Base-by-base conservation (phyloP, 2,329 filamentous ascomycete species). In the Paramyrothecium roridum region DNA sequence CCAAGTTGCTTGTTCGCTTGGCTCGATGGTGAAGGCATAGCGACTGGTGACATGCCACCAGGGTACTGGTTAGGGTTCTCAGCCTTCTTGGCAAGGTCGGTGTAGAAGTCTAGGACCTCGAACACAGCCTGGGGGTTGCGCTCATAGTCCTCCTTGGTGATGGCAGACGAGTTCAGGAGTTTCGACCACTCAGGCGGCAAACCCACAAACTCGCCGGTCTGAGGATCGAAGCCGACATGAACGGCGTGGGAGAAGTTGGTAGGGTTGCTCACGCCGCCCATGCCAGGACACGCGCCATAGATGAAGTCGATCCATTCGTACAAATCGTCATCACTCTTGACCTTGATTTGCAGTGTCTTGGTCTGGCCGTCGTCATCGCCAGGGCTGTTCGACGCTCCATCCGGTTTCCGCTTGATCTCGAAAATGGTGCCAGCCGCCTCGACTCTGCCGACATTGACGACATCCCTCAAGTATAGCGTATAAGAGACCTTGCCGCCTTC, bases 261-360 rank as follows among this genome's bases (percentile, higher is more conserved):
- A 7, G 95, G 95, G 73, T 98, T 97, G 76, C 93, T 97, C 55
- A 99, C 95, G 64, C 95, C 95, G 58, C 95, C 93, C 91, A 98
- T 96, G 59, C 91, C 93, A 19, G 95, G 95, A 72, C 93, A 98
- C 61, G 93, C 89, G 64, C 93, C 92, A 71, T 98, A 98, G 62
- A 99, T 96, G 71, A 93, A 91, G 73, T 99, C 95, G 67, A 98
- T 96, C 95, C 95, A 99, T 66, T 96, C 92, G 73, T 99, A 99
- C 53, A 99, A 86, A 64, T 99, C 95, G 68, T 96, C 93, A 67
- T 99, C 95, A 55, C 87, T 89, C 75, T 97, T 96, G 65, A 98
- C 92, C 70, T 90, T 91, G 71, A 96, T 95, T 60, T 95, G 92
- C 52, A 97, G 84, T 3, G 91, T 90, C 70, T 90, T 91, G 56